Base-by-base conservation (phyloP, 768 basidiomycete genomes). In the Hericium alpestre region DNA sequence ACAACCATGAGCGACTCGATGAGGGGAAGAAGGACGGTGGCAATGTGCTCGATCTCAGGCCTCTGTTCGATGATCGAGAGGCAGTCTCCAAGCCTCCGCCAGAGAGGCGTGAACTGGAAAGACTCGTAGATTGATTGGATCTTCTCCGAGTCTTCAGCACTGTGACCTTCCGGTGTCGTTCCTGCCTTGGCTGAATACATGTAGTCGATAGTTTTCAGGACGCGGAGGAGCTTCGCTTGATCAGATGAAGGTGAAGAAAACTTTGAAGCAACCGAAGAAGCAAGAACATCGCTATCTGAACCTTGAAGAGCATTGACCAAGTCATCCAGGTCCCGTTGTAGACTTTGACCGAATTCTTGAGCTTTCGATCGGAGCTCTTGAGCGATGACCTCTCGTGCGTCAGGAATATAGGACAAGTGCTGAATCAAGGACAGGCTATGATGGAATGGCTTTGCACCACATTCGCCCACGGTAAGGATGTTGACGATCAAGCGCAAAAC, bases 1-100 rank as follows among this genome's bases (percentile, higher is more conserved):
- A 99, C 92, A 1, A 99, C 93, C 95, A 99, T 97, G 59, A 99
- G 74, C 1, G 94, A 82, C 70, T 99, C 96, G 58, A 99, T 96
- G 50, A 97, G 76, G 11, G 96, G 96, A 37, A 99, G 75, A 2
- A 99, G 76, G 13, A 97, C 91, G 1, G 90, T 94, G 4, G 92
- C 92, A 51, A 95, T 83, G 67, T 96, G 89, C 57, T 90, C 89
- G 46, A 84, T 82, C 60, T 89, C 84, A 0, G 86, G 74, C 57
- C 84, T 83, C 60, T 86, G 83, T 65, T 92, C 90, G 58, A 98
- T 85, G 54, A 86, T 74, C 2, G 81, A 81, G 41, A 99, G 76
- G 65, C 94, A 95, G 60, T 90, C 87, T n/a, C 94, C 87, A 3
- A 99, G 78, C 39, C 86, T 80, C 51, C 81, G 78, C 96, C 96